These are phyloP conservation scores for Thielaviopsis euricoi DNA, from an alignment of 2,329 filamentous ascomycete species.

Conservation along the genomic window DNA sequence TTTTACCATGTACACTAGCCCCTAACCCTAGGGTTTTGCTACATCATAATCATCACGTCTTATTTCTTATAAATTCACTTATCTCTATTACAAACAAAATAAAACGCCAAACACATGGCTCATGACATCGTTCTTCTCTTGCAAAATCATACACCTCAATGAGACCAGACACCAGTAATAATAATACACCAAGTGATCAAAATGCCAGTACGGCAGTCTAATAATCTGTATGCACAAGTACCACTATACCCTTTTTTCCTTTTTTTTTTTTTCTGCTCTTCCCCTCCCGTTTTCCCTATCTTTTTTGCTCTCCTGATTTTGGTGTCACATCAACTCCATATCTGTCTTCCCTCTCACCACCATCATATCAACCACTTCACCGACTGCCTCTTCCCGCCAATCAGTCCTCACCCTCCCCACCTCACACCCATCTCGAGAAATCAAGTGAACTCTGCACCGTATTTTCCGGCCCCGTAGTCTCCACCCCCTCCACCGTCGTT, in stretches of 20 bases:
- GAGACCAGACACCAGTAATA: too few species aligned
- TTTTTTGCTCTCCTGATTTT: neutral
- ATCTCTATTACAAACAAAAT: too few species aligned
- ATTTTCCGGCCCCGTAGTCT: slow-evolving; percentile 32
- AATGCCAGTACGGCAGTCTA: too few species aligned
- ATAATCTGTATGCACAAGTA: neutral
- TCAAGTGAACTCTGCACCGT: slow-evolving; percentile 30
- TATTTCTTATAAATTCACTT: too few species aligned
- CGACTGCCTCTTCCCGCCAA: too few species aligned
- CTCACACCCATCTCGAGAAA: slow-evolving; percentile 33
- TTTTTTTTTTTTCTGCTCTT: neutral
- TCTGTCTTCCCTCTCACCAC: neutral
- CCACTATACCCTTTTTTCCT: neutral
- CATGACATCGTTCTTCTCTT: neutral
- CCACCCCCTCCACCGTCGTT: slow-evolving; percentile 34
- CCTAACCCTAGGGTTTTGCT: too few species aligned
- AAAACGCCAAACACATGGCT: neutral
- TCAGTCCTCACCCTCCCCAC: neutral
- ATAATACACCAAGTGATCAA: too few species aligned
- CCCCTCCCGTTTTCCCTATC: neutral
- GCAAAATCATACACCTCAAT: too few species aligned
- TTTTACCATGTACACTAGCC: too few species aligned
- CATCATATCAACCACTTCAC: neutral
- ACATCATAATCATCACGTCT: too few species aligned
- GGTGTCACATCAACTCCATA: neutral